These are phyloP conservation scores for Fusarium praegraminearum DNA, from an alignment of 2,329 filamentous ascomycete species.

Conservation along the genomic window DNA sequence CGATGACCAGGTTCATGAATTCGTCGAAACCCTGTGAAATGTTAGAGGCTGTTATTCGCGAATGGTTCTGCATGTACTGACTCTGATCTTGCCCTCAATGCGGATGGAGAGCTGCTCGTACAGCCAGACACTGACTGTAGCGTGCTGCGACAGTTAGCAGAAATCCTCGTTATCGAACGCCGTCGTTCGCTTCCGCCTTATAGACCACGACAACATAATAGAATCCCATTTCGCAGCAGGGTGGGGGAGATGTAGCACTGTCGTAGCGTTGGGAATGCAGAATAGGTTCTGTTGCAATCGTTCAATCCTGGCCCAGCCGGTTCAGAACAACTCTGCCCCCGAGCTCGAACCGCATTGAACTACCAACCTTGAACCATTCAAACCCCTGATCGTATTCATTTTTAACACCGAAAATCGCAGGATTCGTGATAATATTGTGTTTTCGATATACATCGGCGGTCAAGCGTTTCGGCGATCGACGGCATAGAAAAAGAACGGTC, in stretches of 20 bases:
- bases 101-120: conserved; percentile 95
- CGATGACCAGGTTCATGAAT: conserved; percentile 98
- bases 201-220: conserved; percentile 6
- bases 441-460: conserved; percentile 36
- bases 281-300: neutral
- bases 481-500: neutral
- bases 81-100: conserved; percentile 96
- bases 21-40: conserved; percentile 89
- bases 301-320: neutral
- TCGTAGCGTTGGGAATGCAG: neutral
- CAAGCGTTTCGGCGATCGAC: conserved; percentile 12
- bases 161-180: neutral
- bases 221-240: neutral
- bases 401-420: neutral
- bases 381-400: neutral
- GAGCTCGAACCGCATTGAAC: neutral
- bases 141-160: conserved; percentile 65
- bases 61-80: conserved; percentile 58
- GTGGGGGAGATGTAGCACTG: neutral
- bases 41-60: conserved; percentile 3
- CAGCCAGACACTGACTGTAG: conserved; percentile 93
- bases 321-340: neutral
- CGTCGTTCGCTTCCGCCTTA: neutral
- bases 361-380: neutral
- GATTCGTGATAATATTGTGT: conserved; percentile 13